Evolutionary conservation across 2,329 filamentous ascomycete genomes (phyloP).

Genomic region (Anisogramma anomala): DNA sequence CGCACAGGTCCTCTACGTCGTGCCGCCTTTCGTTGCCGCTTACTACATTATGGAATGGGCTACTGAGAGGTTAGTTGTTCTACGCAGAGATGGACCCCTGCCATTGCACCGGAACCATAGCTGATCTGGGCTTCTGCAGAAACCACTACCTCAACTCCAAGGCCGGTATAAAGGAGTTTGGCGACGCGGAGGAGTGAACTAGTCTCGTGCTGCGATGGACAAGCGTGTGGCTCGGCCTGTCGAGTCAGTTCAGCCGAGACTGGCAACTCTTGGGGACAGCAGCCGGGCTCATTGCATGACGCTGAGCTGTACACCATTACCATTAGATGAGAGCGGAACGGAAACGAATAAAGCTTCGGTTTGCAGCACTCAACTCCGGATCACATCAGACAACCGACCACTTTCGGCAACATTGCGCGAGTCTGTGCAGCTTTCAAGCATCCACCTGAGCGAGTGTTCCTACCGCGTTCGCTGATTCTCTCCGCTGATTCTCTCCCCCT

Average conservation of each 20-base stretch:
- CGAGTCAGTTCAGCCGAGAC: neutral
- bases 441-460: too few relatives aligned
- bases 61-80: slow-evolving; percentile 62
- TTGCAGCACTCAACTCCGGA: neutral
- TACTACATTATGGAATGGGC: slow-evolving; percentile 90
- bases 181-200: slow-evolving; percentile 30
- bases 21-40: slow-evolving; percentile 63
- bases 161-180: slow-evolving; percentile 50
- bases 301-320: slow-evolving; percentile 10
- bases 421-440: neutral
- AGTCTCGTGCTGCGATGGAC: neutral
- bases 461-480: neutral
- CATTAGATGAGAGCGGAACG: neutral
- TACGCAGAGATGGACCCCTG: too few relatives aligned
- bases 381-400: neutral
- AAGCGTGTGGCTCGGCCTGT: neutral
- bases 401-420: neutral
- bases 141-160: slow-evolving; percentile 78
- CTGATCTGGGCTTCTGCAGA: slow-evolving; percentile 31
- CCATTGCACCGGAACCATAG: too few relatives aligned
- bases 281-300: neutral
- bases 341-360: slow-evolving; percentile 3
- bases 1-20: slow-evolving; percentile 79
- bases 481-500: neutral
- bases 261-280: neutral